Base-by-base conservation (phyloP, 1,284 basidiomycete species). In the Moniliella sp. region DNA sequence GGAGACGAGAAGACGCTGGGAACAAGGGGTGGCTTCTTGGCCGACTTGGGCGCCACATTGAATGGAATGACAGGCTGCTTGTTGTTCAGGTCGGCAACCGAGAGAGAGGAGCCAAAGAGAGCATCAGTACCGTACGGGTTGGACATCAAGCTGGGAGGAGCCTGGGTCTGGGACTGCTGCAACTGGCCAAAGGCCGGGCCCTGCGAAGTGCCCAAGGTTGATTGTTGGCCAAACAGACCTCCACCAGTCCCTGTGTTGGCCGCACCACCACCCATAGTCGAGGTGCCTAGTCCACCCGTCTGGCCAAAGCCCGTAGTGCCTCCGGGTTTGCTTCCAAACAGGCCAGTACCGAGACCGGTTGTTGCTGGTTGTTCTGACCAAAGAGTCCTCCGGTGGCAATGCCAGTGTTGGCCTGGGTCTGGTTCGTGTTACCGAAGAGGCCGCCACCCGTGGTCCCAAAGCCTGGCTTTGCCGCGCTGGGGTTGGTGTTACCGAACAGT, bases 51-150 rank as follows among this genome's bases (percentile, higher is more conserved):
- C 59, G 64, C 14, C 10, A 55, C 48, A 28, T 53, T 53, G 45
- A 57, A 57, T n/a, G 54, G 54, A 21, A 57, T 42, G 23, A 40
- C 37, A 27, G 43, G 31, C 27, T 48, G 45, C 27, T 28, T 28
- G 1, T 14, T 28, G 2, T 31, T n/a, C 12, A n/a, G 17, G 2
- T 18, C 12, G 8, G 16, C 19, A n/a, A 38, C 42, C 37, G 50
- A 30, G 0, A 34, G 37, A 29, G 39, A 37, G 8, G 40, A 39
- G 30, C 57, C 53, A 43, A 72, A 70, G 25, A 72, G 58, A 11
- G 65, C 65, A 53, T 80, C 83, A 37, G 73, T 70, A 26, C 78
- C 78, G 56, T 94, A 84, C 0, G 88, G 84, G 48, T 70, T 69
- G 55, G 83, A 75, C 29, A 78, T 76, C 50, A 94, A 79, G 30